These are phyloP conservation scores for Bryoerythrophyllum caledonicum DNA, from an alignment of 225 moss, liverwort and hornwort genomes.

Conservation along the genomic window DNA sequence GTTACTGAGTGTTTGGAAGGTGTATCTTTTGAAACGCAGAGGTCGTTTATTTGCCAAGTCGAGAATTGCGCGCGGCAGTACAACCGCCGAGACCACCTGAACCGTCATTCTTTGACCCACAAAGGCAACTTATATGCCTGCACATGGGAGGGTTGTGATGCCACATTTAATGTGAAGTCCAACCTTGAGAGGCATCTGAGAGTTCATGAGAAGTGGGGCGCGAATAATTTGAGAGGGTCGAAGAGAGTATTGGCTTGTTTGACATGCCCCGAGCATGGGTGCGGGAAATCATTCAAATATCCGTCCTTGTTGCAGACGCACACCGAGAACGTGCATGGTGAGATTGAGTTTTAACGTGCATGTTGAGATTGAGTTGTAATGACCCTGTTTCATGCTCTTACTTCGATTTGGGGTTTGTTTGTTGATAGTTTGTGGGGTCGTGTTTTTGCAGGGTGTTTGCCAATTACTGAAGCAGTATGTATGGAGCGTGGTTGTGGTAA, in stretches of 20 bases:
- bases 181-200: slow-evolving; percentile 69
- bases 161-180: slow-evolving; percentile 47
- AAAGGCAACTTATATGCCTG: slow-evolving; percentile 46
- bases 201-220: slow-evolving; percentile 44
- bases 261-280: slow-evolving; percentile 43
- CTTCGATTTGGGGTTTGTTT: not conserved
- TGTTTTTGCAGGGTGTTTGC: slow-evolving; percentile 4
- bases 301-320: slow-evolving; percentile 54
- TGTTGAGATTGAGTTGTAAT: slow-evolving; percentile 15
- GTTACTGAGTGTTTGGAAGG: not conserved
- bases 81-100: slow-evolving; percentile 81
- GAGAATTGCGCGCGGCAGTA: slow-evolving; percentile 59
- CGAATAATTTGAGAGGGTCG: slow-evolving; percentile 25
- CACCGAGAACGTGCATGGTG: slow-evolving; percentile 53
- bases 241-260: slow-evolving; percentile 14
- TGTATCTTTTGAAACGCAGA: slow-evolving; percentile 45
- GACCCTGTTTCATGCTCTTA: not conserved
- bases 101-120: slow-evolving; percentile 60
- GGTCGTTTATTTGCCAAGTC: slow-evolving; percentile 48
- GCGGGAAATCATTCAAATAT: slow-evolving; percentile 57
- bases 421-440: not conserved
- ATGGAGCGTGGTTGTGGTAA: slow-evolving; percentile 48
- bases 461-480: slow-evolving; percentile 24
- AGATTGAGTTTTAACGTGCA: not conserved
- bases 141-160: slow-evolving; percentile 47